A percentile compares a stretch with the other conserved stretches of the same genome.
These are phyloP conservation scores for Lojkania enalia DNA, from an alignment of 2,329 filamentous ascomycete species.

Conservation along the genomic window DNA sequence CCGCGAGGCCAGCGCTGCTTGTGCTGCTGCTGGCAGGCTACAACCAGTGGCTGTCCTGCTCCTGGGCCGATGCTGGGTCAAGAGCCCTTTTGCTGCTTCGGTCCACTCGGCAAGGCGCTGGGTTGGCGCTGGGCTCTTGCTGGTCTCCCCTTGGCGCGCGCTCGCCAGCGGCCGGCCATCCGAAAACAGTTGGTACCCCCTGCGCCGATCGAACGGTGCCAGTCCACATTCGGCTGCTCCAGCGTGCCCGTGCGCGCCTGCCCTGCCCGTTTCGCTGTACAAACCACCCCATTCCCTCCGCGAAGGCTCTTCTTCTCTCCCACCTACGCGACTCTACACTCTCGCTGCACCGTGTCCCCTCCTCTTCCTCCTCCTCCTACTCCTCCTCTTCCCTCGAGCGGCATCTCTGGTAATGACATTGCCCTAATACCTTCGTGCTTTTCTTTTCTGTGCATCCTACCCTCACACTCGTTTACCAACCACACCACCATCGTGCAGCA, in stretches of 20 bases:
- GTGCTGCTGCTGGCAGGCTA: not conserved
- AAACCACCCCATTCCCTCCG: not conserved
- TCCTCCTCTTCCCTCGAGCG: not conserved
- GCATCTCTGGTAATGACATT: not conserved
- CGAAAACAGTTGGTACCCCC: not conserved
- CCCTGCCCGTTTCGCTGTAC: not conserved
- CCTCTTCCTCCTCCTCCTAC: too few relatives aligned
- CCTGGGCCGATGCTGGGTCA: not conserved
- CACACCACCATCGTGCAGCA: not conserved
- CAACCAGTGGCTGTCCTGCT: not conserved
- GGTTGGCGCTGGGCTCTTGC: too few relatives aligned
- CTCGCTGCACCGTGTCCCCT: not conserved
- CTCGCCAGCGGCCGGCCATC: not conserved
- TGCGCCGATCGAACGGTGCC: not conserved
- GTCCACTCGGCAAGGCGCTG: not conserved
- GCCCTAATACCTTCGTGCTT: not conserved
- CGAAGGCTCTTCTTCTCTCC: not conserved
- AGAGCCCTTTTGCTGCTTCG: not conserved
- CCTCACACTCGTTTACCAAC: constrained; percentile 1
- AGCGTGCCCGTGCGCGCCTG: not conserved
- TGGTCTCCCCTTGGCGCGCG: too few relatives aligned
- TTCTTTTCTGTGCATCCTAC: not conserved
- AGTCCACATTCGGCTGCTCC: not conserved
- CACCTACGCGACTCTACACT: not conserved
- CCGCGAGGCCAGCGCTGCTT: not conserved